Conservation (phyloP, 139 green algal genomes). For the Chlamydomonas incerta region DNA sequence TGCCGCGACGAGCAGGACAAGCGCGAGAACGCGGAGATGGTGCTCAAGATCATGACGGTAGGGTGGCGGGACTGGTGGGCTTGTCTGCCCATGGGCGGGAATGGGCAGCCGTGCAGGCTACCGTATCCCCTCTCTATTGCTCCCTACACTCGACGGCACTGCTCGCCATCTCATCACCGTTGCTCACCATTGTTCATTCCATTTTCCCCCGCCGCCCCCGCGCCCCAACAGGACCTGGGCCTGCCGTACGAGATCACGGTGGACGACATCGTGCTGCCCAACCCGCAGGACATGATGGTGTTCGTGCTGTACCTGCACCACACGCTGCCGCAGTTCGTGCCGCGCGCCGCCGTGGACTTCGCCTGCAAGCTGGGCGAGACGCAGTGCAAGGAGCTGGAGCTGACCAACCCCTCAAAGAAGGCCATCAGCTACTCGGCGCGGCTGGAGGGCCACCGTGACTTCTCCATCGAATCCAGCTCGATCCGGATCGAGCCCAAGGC, state of each 20-base stretch:
- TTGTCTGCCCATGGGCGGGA: too few species aligned
- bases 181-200: too few species aligned
- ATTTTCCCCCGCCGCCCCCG: too few species aligned
- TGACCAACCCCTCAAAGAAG: constrained; percentile 77
- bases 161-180: too few species aligned
- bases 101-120: too few species aligned
- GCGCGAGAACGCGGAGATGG: constrained; percentile 65
- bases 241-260: constrained; percentile 65
- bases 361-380: constrained; percentile 68
- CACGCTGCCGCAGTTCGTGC: constrained; percentile 80
- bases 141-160: too few species aligned
- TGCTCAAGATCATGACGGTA: constrained; percentile 66
- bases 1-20: constrained; percentile 44
- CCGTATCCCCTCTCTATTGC: too few species aligned
- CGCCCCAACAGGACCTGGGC: constrained; percentile 57
- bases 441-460: constrained; percentile 78
- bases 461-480: constrained; percentile 62
- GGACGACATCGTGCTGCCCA: constrained; percentile 61
- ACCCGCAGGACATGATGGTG: constrained; percentile 68
- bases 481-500: constrained; percentile 74
- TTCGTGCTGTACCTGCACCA: constrained; percentile 76
- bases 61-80: too few species aligned
- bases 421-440: constrained; percentile 74
- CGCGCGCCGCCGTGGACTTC: constrained; percentile 72
- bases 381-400: constrained; percentile 75